Evolutionary conservation across 2,329 filamentous ascomycete genomes (phyloP).

Genomic region (Nannizziopsis barbatae): DNA sequence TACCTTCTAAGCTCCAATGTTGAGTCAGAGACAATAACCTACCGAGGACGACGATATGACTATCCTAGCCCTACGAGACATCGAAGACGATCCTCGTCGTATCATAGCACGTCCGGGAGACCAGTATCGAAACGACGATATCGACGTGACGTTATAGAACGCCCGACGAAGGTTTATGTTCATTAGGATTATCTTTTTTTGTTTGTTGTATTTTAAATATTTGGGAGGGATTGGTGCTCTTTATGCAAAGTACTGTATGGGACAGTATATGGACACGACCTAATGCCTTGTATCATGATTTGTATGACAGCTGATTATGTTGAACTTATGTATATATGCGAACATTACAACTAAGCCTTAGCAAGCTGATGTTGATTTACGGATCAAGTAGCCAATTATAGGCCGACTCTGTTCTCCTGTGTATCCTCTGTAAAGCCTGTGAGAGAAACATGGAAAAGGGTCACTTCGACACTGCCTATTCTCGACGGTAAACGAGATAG

Average conservation of each 20-base stretch:
- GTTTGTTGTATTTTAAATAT: background rate
- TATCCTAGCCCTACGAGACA: slow-evolving; percentile 14
- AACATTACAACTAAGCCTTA: too few relatives aligned
- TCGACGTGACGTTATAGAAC: slow-evolving; percentile 22
- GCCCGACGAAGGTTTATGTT: slow-evolving; percentile 30
- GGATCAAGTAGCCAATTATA: too few relatives aligned
- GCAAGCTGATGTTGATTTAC: too few relatives aligned
- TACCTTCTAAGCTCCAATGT: slow-evolving; percentile 17
- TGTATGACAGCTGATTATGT: too few relatives aligned
- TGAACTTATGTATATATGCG: too few relatives aligned
- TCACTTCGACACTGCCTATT: background rate
- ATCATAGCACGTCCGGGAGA: slow-evolving; percentile 10
- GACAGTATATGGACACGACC: too few relatives aligned
- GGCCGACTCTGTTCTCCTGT: too few relatives aligned
- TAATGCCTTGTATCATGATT: too few relatives aligned
- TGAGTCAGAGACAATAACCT: slow-evolving; percentile 18
- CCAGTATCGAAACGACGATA: slow-evolving; percentile 22
- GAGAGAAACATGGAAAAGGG: too few relatives aligned
- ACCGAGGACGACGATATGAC: slow-evolving; percentile 17
- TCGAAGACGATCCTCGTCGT: slow-evolving; percentile 20
- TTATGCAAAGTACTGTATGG: too few relatives aligned
- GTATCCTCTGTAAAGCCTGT: too few relatives aligned
- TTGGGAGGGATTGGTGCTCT: background rate
- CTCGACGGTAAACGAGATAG: too few relatives aligned
- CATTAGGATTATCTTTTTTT: slow-evolving; percentile 6